Base-by-base conservation (phyloP, 208 protist genomes). In the Borovskyia barvae region DNA sequence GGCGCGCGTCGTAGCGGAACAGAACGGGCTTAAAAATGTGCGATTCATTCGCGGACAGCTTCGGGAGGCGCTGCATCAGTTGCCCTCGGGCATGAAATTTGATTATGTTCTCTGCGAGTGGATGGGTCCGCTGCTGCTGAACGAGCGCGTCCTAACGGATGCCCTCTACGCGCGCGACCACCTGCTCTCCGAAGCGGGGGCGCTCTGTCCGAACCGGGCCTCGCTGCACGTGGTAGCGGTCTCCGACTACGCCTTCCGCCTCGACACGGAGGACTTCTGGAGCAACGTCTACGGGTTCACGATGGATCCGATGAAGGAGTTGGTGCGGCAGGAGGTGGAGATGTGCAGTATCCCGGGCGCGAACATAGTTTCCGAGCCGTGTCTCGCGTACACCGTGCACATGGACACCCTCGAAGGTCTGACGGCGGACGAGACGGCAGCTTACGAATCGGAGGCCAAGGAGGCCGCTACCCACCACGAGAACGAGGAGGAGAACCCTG, bases 241-340 rank as follows among this genome's bases (percentile, higher is more conserved):
- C 15, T 85, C 72, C 20, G 92, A 97, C 73, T 93, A 93, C 60
- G 25, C 70, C 17, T 97, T 94, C 58, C 67, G 86, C 46, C 69
- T 92, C 11, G 79, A 93, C 65, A 91, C 86, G 41, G 80, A 92
- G 53, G 87, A 93, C 33, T 97, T 82, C 57, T 97, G 92, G 92
- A 85, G 79, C 56, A 97, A 97, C 62, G 89, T 97, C 9, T 97
- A 97, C 54, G 92, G 92, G n/a, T 97, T 95, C 54, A 62, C 41
- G 24, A 97, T 97, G 92, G 72, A 84, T 32, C 73, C 92, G 39
- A 97, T 97, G 92, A 95, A 95, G 73, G 56, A 53, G 52, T 75
- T 95, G 14, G 88, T 97, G 50, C 75, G 72, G 20, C 45, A 66
- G 45, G 86, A 93, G 68, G 88, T 93, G 29, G 82, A 90, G 60